Conservation (phyloP, 352 stramenopile genomes). For the Salisapilia sapeloensis region DNA sequence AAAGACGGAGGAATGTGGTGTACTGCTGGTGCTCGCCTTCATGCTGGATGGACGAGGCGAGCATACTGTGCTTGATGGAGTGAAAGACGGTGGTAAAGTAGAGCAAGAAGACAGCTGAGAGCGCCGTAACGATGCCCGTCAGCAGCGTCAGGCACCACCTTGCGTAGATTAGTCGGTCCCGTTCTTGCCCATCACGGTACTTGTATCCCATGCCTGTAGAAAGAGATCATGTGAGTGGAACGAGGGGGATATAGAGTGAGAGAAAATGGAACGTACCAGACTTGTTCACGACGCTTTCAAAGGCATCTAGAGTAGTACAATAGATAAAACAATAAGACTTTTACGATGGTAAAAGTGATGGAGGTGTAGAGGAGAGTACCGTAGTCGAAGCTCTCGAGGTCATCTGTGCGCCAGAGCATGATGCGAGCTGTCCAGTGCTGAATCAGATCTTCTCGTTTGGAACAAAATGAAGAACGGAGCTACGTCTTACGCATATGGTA, state of each 20-base stretch:
- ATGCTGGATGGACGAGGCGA: constrained; percentile 41
- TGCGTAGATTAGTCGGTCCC: constrained; percentile 60
- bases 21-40: constrained; percentile 49
- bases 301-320: constrained; percentile 27
- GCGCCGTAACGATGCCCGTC: constrained; percentile 51
- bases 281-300: constrained; percentile 81
- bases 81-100: constrained; percentile 56
- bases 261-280: constrained; percentile 9
- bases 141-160: constrained; percentile 67
- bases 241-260: too few species aligned
- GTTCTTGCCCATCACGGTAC: constrained; percentile 67
- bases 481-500: too few species aligned
- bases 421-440: too few species aligned
- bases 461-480: too few species aligned
- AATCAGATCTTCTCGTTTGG: too few species aligned
- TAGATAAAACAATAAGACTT: background rate
- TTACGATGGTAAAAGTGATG: background rate
- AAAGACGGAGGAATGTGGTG: constrained; percentile 46
- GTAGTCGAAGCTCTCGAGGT: constrained; percentile 75
- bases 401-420: constrained; percentile 47
- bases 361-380: constrained; percentile 11
- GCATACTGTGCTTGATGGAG: constrained; percentile 50
- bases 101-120: constrained; percentile 64
- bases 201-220: constrained; percentile 45
- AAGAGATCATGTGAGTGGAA: constrained; percentile 1